These are phyloP conservation scores for Penicillium samsonianum DNA, from an alignment of 495 filamentous ascomycete species.

Conservation along the genomic window DNA sequence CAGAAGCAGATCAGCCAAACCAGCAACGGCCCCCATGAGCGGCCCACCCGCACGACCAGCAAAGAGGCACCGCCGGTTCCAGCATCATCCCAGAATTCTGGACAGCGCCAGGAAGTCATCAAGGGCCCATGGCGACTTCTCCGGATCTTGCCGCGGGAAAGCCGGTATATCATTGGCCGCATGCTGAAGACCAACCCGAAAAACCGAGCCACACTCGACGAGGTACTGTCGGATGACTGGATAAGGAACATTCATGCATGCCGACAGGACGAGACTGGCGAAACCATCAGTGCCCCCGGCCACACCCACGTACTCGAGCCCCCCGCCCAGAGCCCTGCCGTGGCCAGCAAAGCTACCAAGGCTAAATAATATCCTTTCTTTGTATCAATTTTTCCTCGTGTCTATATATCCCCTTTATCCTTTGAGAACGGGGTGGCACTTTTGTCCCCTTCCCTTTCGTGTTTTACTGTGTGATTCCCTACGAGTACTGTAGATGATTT, in stretches of 20 bases:
- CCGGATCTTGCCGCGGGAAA: constrained; percentile 88
- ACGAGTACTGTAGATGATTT: constrained; percentile 17
- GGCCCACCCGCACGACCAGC: constrained; percentile 45
- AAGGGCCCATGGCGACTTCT: constrained; percentile 92
- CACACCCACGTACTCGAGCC: constrained; percentile 68
- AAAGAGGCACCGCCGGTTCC: constrained; percentile 50
- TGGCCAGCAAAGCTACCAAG: constrained; percentile 46
- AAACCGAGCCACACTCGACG: constrained; percentile 77
- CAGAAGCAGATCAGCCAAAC: constrained; percentile 32
- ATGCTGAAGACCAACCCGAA: constrained; percentile 92
- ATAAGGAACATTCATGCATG: constrained; percentile 68
- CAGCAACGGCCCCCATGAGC: constrained; percentile 25
- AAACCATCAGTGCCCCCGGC: constrained; percentile 51
- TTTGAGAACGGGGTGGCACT: not conserved
- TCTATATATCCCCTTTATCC: constrained; percentile 22
- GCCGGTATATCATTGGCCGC: constrained; percentile 79
- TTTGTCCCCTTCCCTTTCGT: constrained; percentile 5
- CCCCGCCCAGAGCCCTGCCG: constrained; percentile 45
- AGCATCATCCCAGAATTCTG: constrained; percentile 25
- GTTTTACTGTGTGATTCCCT: constrained; percentile 7
- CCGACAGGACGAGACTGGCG: constrained; percentile 59
- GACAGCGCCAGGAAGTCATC: constrained; percentile 69
- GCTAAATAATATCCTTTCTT: constrained; percentile 31
- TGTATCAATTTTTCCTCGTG: constrained; percentile 25
- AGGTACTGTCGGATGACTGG: constrained; percentile 91